phyloP scores from a whole-genome alignment of 257 asterid species.

The Eucommia ulmoides region DNA sequence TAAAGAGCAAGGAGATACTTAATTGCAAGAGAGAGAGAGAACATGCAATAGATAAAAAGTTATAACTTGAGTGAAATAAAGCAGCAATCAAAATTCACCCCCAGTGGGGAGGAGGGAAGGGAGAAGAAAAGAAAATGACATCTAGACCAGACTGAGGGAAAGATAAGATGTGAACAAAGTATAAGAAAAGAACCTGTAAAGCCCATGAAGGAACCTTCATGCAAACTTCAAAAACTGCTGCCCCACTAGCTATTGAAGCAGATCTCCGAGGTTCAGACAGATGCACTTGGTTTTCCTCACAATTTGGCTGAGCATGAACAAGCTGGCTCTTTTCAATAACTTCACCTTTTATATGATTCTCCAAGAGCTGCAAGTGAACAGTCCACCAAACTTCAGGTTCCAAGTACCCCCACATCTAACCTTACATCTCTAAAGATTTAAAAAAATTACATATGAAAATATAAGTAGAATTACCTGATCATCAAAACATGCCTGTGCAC shows the following conservation, averaged over 20 bases:
- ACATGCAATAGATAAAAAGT: too few relatives aligned
- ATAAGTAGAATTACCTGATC: slow-evolving; percentile 47
- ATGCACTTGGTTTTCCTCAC: slow-evolving; percentile 43
- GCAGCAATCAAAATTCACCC: too few relatives aligned
- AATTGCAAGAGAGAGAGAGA: too few relatives aligned
- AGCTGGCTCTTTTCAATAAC: slow-evolving; percentile 62
- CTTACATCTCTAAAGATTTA: neutral
- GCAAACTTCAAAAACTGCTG: slow-evolving; percentile 76
- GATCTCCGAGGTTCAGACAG: slow-evolving; percentile 81
- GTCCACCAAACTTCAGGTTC: neutral
- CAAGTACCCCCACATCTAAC: neutral
- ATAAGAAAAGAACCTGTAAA: slow-evolving; percentile 52
- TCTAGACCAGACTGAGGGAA: too few relatives aligned
- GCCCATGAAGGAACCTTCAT: slow-evolving; percentile 96
- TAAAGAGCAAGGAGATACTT: too few relatives aligned
- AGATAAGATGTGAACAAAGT: neutral
- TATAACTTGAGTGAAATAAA: too few relatives aligned
- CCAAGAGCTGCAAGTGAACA: slow-evolving; percentile 45
- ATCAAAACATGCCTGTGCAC: slow-evolving; percentile 95
- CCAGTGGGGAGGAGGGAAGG: too few relatives aligned
- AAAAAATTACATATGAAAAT: neutral
- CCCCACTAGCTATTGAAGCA: slow-evolving; percentile 87
- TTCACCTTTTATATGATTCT: slow-evolving; percentile 94
- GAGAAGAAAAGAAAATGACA: neutral
- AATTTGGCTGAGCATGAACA: slow-evolving; percentile 39